Evolutionary conservation across 768 basidiomycete species (phyloP).

Genomic region (Termitomyces heimii): DNA sequence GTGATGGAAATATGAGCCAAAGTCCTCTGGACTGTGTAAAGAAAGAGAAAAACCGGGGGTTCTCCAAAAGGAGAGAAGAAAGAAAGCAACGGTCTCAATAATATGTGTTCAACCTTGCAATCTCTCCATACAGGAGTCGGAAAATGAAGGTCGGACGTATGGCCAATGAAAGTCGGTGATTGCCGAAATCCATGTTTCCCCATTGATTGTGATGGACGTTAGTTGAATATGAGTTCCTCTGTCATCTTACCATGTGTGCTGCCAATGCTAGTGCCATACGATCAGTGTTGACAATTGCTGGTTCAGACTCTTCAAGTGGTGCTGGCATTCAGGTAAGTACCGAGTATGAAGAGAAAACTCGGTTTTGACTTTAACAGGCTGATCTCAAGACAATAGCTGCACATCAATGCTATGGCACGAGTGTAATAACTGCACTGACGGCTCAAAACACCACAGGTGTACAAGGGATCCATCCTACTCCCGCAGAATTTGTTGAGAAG

Average conservation of each 20-base stretch:
- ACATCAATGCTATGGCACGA: conserved; percentile 72
- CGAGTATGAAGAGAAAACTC: not conserved
- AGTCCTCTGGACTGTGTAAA: not conserved
- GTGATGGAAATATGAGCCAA: not conserved
- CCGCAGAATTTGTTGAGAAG: conserved; percentile 63
- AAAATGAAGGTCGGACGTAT: too few relatives aligned
- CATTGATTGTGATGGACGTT: not conserved
- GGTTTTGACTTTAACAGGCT: conserved; percentile 39
- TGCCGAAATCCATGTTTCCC: not conserved
- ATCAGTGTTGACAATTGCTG: conserved; percentile 65
- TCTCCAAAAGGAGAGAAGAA: too few relatives aligned
- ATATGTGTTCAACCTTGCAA: too few relatives aligned
- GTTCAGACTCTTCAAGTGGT: conserved; percentile 80
- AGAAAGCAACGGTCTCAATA: too few relatives aligned
- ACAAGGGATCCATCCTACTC: conserved; percentile 61
- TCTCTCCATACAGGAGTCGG: not conserved
- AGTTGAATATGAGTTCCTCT: not conserved
- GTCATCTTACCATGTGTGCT: not conserved
- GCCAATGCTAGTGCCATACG: not conserved
- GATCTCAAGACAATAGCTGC: conserved; percentile 85
- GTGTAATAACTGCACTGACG: conserved; percentile 79
- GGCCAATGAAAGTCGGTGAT: not conserved
- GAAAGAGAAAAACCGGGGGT: too few relatives aligned
- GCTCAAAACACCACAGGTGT: conserved; percentile 90
- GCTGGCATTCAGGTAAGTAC: conserved; percentile 81